Base-by-base conservation (phyloP, 164 flowering plant genomes). In the Kalanchoe fedtschenkoi region DNA sequence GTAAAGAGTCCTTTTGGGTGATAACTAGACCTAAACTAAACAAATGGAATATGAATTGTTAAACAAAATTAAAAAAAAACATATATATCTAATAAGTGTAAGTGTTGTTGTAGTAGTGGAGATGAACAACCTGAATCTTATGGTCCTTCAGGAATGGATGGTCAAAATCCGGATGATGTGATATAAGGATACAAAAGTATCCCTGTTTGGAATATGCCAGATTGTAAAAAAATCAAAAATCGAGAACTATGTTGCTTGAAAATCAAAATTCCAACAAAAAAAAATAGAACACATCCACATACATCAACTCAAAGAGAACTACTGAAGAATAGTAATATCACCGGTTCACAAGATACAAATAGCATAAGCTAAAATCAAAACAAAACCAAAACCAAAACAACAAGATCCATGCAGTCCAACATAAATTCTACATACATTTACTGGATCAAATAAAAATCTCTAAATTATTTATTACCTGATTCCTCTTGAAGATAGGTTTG, bases 111-210 rank as follows among this genome's bases (percentile, higher is more conserved):
- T 51, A 19, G 21, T 51, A n/a, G 29, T 22, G 29, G 56, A 19
- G 24, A 21, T 19, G 29, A 22, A 51, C 24, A 51, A 89, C 96
- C 98, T 86, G 96, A 71, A 92, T 81, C 41, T 81, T 89, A 74
- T 92, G 98, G 75, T 86, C 83, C 70, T 81, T 90, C 66, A 89
- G 96, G 65, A 72, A 83, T 34, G 98, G 98, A 55, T 93, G 98
- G 72, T 93, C 98, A 74, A 89, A 88, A 30, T 97, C 98, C 8
- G 95, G 91, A 68, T 93, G 98, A 42, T 93, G 84, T 64, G 85
- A 66, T 34, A 79, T 70, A 64, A 72, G 91, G 15, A 93, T 81
- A 68, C 98, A 93, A 93, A 89, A n/a, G 73, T 71, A 76, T 93
- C 98, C 15, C 98, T 97, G 79, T 91, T 96, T 54, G 95, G 87